Conservation (phyloP, 2,329 filamentous ascomycete species). For the Cryphonectria nitschkei region DNA sequence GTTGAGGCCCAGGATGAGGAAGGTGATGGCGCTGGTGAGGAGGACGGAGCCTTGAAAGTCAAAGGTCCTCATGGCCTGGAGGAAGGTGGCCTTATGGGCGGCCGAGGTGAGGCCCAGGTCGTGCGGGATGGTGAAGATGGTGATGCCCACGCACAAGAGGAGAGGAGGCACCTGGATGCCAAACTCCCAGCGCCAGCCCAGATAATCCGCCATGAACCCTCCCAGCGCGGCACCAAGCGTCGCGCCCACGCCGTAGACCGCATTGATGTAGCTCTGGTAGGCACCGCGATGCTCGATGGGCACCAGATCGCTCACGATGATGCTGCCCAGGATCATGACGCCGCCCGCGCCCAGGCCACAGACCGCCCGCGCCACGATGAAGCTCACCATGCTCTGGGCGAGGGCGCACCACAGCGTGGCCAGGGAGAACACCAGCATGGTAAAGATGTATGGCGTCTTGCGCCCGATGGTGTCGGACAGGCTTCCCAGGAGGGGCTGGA, state of each 20-base stretch:
- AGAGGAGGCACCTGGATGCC: slow-evolving; percentile 62
- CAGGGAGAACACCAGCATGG: slow-evolving; percentile 63
- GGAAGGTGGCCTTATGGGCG: slow-evolving; percentile 45
- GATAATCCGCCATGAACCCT: slow-evolving; percentile 68
- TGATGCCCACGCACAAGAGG: slow-evolving; percentile 49
- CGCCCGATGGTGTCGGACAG: slow-evolving; percentile 75
- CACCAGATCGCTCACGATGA: slow-evolving; percentile 75
- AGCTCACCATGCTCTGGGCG: slow-evolving; percentile 67
- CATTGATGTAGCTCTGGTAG: slow-evolving; percentile 73
- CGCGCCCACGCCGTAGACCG: slow-evolving; percentile 62
- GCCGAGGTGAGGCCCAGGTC: slow-evolving; percentile 54
- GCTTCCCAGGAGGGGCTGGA: slow-evolving; percentile 75
- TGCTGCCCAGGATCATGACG: slow-evolving; percentile 68
- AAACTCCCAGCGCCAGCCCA: slow-evolving; percentile 78
- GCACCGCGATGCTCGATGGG: slow-evolving; percentile 67
- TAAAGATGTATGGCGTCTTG: slow-evolving; percentile 66
- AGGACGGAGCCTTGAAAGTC: slow-evolving; percentile 59
- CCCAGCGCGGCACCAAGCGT: slow-evolving; percentile 70
- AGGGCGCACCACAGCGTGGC: slow-evolving; percentile 72
- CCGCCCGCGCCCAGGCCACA: slow-evolving; percentile 77
- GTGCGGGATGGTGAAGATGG: slow-evolving; percentile 51
- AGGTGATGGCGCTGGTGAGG: slow-evolving; percentile 57
- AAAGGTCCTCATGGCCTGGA: slow-evolving; percentile 58
- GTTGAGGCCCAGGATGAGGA: slow-evolving; percentile 63
- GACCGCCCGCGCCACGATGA: slow-evolving; percentile 71